Evolutionary conservation across 371 early-diverging fungal genomes (phyloP), one percentile per base, ranked within the genome.

Genomic region (Lichtheimia corymbifera): DNA sequence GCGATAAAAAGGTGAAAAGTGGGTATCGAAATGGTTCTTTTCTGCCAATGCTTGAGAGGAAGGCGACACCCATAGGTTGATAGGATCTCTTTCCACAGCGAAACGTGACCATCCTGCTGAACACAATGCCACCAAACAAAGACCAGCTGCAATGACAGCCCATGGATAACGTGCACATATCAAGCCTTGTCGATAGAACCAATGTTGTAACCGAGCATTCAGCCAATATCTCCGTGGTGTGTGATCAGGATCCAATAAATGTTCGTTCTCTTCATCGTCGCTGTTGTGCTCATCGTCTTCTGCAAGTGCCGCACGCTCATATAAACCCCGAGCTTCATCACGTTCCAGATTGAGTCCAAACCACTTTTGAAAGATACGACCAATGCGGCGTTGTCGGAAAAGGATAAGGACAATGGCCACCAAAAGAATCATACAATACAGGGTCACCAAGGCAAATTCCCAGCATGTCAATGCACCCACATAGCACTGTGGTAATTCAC

Each of bases 1-100:
- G 24, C 92, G 83, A 59, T 91, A 91, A 62, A 91, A 91, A 0
- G 91, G 89, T 0, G 85, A 79, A 66, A 91, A 91, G 62, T 84
- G 72, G 17, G 79, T 68, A 58, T 91, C 92, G 72, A 89, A 91
- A 57, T 83, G 82, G 6, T 76, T 65, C 73, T 91, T 91, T 45
- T 86, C 83, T 0, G 74, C 68, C 4, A 85, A 71, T 3, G 86
- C 83, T n/a, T 72, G 72, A 1, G 89, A 88, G 0, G 78, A 70
- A 7, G 91, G 90, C 0, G 84, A 77, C 0, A 91, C 91, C 92
- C 92, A 91, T 9, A 91, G 67, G 50, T 84, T 77, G 44, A 88
- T 76, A 3, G 92, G 92, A 63, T 84, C 79, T 4, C 82, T 81
- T 58, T 87, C 90, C 4, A 90, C 65, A 6, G 76, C 66, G 43